These are phyloP conservation scores for Cordyceps militaris DNA, from an alignment of 2,329 filamentous ascomycete genomes.

Conservation along the genomic window DNA sequence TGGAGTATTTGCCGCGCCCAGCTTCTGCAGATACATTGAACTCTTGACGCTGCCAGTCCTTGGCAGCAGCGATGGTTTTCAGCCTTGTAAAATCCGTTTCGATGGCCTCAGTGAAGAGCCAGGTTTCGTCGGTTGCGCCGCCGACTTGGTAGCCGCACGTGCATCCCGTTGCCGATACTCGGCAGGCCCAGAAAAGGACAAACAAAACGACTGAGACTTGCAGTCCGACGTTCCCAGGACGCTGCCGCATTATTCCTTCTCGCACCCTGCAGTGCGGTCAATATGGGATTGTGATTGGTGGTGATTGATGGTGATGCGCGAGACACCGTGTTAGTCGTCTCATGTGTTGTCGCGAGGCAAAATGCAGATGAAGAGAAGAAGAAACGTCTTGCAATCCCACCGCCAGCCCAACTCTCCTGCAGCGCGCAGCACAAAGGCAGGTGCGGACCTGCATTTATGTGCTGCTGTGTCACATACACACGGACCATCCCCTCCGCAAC, in stretches of 20 bases:
- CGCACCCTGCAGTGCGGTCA: neutral
- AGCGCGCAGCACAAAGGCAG: neutral
- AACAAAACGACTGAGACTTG: neutral
- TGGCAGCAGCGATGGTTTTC: slow-evolving; percentile 38
- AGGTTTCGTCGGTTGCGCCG: slow-evolving; percentile 31
- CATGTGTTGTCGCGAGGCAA: neutral
- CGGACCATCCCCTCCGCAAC: neutral
- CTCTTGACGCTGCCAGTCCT: slow-evolving; percentile 59
- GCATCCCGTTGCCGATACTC: slow-evolving; percentile 33
- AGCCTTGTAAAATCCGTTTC: slow-evolving; percentile 65
- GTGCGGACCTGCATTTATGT: neutral
- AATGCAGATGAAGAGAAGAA: neutral
- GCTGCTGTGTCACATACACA: neutral
- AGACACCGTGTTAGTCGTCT: too few species aligned
- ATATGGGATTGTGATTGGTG: neutral
- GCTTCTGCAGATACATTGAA: slow-evolving; percentile 57
- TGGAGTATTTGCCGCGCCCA: slow-evolving; percentile 58
- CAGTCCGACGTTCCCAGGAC: neutral
- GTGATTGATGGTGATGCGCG: too few species aligned
- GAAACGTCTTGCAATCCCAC: neutral
- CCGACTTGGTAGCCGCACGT: slow-evolving; percentile 64
- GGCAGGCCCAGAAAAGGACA: neutral
- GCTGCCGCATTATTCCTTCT: neutral
- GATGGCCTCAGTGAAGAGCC: slow-evolving; percentile 60
- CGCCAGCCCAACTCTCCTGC: neutral